phyloP scores from a whole-genome alignment of 768 basidiomycete species.

The Lactarius sanguifluus region DNA sequence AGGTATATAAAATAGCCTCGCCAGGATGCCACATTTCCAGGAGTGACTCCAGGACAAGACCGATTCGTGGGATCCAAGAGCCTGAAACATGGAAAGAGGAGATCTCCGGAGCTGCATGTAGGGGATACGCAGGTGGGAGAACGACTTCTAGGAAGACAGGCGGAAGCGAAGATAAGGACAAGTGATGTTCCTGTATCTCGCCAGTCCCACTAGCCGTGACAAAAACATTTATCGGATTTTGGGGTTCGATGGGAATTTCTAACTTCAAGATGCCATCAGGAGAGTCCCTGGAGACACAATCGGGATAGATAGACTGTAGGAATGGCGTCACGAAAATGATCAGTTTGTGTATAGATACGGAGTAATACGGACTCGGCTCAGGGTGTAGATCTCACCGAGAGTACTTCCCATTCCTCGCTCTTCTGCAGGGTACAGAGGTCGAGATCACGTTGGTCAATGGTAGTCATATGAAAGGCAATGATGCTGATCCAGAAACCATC shows the following conservation, averaged over 20 bases:
- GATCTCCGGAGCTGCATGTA: conserved; percentile 52
- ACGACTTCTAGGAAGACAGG: conserved; percentile 58
- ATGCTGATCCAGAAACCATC: conserved; percentile 4
- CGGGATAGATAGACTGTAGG: conserved; percentile 73
- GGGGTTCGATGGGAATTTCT: conserved; percentile 66
- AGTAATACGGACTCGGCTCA: neutral
- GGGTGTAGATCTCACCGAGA: conserved; percentile 47
- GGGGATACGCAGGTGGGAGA: conserved; percentile 57
- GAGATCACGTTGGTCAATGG: conserved; percentile 17
- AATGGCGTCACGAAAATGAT: neutral
- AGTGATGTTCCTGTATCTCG: conserved; percentile 25
- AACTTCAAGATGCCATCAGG: conserved; percentile 48
- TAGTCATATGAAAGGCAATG: conserved; percentile 12
- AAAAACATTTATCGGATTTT: conserved; percentile 41
- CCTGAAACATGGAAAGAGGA: conserved; percentile 54
- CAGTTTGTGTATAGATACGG: neutral
- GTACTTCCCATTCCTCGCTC: conserved; percentile 59
- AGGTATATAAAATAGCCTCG: conserved; percentile 61
- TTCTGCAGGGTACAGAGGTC: conserved; percentile 38
- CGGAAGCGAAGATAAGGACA: conserved; percentile 55
- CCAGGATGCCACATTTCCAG: conserved; percentile 60
- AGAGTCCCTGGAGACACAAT: conserved; percentile 51
- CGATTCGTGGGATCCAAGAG: conserved; percentile 53
- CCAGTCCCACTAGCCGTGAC: conserved; percentile 37
- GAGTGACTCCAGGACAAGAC: conserved; percentile 43